Evolutionary conservation across 2,329 filamentous ascomycete genomes (phyloP), one percentile per base, ranked within the genome.

Genomic region (Fusarium graminum): DNA sequence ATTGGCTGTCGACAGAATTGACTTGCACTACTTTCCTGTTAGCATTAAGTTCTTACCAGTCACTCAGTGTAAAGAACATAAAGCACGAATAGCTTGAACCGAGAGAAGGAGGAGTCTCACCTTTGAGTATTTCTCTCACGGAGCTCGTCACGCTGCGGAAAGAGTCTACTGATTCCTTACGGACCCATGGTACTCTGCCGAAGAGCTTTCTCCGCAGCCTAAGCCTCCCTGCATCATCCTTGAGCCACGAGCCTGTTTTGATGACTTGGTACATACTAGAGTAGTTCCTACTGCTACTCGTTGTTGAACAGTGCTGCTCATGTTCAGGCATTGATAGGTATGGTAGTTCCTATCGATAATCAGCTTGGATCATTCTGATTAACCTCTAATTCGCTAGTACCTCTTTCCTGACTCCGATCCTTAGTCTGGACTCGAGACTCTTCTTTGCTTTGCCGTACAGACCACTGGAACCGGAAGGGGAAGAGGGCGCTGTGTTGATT

Each of bases 141-240:
- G 81, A 83, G 61, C 80, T 82, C 11, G 79, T 74, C n/a, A 77
- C 74, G 49, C 76, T 82, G 59, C 67, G 76, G 22, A 72, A 67
- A 1, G 81, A 81, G 5, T 76, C 76, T 9, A 52, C 71, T 1
- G 80, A 82, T 17, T 74, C 67, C 56, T 79, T 81, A 6, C 77
- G 76, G 40, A 75, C 73, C 79, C 80, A 82, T 4, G 78, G 78
- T 11, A 77, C 75, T 39, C 73, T 80, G 7, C 78, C 75, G 49
- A 83, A 82, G 9, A 82, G 67, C 46, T 76, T 82, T 19, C 74
- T 74, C 6, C 75, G 75, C 4, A 73, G 56, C 6, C 70, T 77
- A 5, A 63, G 53, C 25, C 65, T 75, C 11, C 55, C 65, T 11
- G 59, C 46, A 11, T 79, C 79, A 3, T 78, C 72, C 32, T 76